Evolutionary conservation across 2,329 filamentous ascomycete species (phyloP).

Genomic region (Cladorrhinum sp.): DNA sequence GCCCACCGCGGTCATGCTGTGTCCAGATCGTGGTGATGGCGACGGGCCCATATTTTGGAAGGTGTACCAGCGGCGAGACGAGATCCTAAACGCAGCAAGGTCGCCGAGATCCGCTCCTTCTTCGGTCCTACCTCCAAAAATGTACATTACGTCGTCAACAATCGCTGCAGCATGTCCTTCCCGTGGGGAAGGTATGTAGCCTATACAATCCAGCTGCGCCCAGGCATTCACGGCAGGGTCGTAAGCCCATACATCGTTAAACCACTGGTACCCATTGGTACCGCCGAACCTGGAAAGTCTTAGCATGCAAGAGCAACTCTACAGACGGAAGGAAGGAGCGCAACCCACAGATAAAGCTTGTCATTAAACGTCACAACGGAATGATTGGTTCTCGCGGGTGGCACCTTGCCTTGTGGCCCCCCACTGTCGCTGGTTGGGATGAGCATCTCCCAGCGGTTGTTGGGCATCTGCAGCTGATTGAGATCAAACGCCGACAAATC

Average conservation of each 20-base stretch:
- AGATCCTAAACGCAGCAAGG: conserved; percentile 72
- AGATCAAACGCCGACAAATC: conserved; percentile 93
- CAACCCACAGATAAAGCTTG: conserved; percentile 81
- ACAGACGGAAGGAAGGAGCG: neutral
- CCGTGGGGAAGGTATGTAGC: conserved; percentile 89
- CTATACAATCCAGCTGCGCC: conserved; percentile 90
- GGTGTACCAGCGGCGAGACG: conserved; percentile 92
- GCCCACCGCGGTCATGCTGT: conserved; percentile 94
- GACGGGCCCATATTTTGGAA: conserved; percentile 99
- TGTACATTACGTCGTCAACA: conserved; percentile 98
- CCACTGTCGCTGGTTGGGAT: conserved; percentile 68
- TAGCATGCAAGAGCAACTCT: conserved; percentile 14
- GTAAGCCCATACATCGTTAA: conserved; percentile 98
- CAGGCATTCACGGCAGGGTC: conserved; percentile 80
- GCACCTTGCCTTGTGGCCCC: conserved; percentile 62
- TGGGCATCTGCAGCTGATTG: conserved; percentile 86
- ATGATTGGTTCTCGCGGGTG: conserved; percentile 91
- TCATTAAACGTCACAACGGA: conserved; percentile 89
- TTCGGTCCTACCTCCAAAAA: conserved; percentile 93
- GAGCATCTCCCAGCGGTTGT: conserved; percentile 94
- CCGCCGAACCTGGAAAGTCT: conserved; percentile 73
- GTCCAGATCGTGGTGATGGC: conserved; percentile 87
- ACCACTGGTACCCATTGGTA: conserved; percentile 94
- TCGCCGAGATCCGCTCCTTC: conserved; percentile 91
- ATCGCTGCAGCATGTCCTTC: conserved; percentile 93